These are phyloP conservation scores for Flaveria brownii DNA, from an alignment of 129 eudicot species.

Conservation along the genomic window DNA sequence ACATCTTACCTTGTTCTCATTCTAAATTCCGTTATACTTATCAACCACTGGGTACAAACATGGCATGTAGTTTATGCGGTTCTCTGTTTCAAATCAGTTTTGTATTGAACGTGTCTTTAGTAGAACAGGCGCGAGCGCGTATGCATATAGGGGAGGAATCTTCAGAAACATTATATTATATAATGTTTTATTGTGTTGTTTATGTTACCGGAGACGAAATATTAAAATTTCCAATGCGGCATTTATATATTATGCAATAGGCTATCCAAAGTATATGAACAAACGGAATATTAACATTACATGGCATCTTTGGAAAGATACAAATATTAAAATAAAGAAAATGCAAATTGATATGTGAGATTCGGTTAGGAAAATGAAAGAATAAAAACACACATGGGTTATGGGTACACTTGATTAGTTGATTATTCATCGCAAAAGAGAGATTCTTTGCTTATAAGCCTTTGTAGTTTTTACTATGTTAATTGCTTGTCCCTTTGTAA, in stretches of 20 bases:
- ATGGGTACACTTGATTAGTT: background rate
- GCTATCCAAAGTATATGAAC: background rate
- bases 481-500: slow-evolving; percentile 21
- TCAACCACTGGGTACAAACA: too few species aligned
- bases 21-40: too few species aligned
- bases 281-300: background rate
- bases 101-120: too few species aligned
- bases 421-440: slow-evolving; percentile 15
- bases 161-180: too few species aligned
- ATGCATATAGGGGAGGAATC: too few species aligned
- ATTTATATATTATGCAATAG: background rate
- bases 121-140: too few species aligned
- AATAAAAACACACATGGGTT: slow-evolving; percentile 15
- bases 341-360: slow-evolving; percentile 9
- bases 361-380: background rate
- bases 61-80: too few species aligned
- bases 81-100: too few species aligned
- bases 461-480: background rate
- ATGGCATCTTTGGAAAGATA: background rate
- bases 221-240: background rate
- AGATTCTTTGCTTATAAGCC: slow-evolving; percentile 28
- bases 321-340: background rate
- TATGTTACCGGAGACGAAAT: background rate
- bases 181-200: background rate
- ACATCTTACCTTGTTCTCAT: too few species aligned